Conservation (phyloP, 2,329 filamentous ascomycete genomes). For the Alternaria gaisen region DNA sequence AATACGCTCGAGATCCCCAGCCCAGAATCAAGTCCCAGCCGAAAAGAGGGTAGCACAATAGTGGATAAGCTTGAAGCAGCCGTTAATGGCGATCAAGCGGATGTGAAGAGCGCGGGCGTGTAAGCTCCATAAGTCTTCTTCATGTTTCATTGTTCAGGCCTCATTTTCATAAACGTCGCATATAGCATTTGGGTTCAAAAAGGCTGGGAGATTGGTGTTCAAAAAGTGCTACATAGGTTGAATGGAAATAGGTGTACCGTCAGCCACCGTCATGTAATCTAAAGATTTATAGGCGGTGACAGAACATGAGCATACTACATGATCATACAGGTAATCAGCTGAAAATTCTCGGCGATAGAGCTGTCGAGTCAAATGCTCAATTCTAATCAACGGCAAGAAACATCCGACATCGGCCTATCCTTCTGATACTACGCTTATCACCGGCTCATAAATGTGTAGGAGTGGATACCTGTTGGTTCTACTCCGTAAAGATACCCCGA, state of each 20-base stretch:
- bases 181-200: not conserved
- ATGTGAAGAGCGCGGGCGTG: conserved; percentile 31
- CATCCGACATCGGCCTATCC: conserved; percentile 12
- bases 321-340: not conserved
- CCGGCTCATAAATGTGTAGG: conserved; percentile 7
- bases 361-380: not conserved
- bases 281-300: not conserved
- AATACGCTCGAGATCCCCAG: conserved; percentile 55
- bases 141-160: not conserved
- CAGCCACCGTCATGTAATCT: not conserved
- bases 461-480: conserved; percentile 2
- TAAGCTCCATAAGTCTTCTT: conserved; percentile 3
- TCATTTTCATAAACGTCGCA: not conserved
- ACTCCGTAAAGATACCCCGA: not conserved
- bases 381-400: not conserved
- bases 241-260: not conserved
- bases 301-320: not conserved
- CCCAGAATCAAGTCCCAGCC: conserved; percentile 35
- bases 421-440: conserved; percentile 9
- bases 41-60: conserved; percentile 25
- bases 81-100: conserved; percentile 36
- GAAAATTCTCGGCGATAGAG: not conserved
- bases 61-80: conserved; percentile 42
- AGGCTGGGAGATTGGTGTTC: not conserved
- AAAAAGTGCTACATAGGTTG: not conserved